Base-by-base conservation (phyloP, 768 basidiomycete genomes). In the Gloeophyllum trabeum region DNA sequence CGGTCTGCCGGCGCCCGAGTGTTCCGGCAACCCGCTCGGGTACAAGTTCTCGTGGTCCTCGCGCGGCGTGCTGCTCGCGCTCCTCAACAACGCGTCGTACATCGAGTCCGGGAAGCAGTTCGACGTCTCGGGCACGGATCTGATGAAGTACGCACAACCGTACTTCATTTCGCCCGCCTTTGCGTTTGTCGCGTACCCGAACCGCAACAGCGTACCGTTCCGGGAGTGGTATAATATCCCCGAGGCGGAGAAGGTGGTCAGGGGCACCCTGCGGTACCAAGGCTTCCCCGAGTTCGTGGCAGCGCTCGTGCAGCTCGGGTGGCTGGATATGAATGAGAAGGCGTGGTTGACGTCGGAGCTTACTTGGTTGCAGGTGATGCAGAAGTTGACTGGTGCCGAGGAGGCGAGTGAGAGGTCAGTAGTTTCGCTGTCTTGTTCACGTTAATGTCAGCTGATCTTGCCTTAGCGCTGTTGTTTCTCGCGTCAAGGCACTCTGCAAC, bases 31-130 rank as follows among this genome's bases (percentile, higher is more conserved):
- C 67, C 92, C 96, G 2, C 81, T 98, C 43, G 94, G 94, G 7
- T 99, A 97, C 79, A 97, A 97, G 61, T 97, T 99, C 68, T 96
- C 91, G 26, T 98, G 96, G 96, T 94, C 91, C 5, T 87, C 92
- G 5, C 84, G 91, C 18, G 94, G 93, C 40, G 92, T 93, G 35
- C 81, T 99, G 43, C 83, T 97, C 51, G 94, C 96, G 2, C 76
- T 97, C 40, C 76, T 92, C 53, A 98, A 98, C 69, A 69, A 75
- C 25, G 96, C 90, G 16, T 80, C 85, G 3, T 92, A 82, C 65
- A 69, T 84, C 54, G 68, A 77, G 28, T 65, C 72, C 42, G 76
- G 80, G 24, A 63, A 87, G 61, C 64, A 73, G 36, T 67, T 80
- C 40, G 67, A 75, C 35, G 71, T 98, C 35, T 60, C 70, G 5